Percentiles rank a stretch among this genome's conserved stretches.
These are phyloP conservation scores for Calamus simplicifolius DNA, from an alignment of 176 grass and related monocot species.

Conservation along the genomic window DNA sequence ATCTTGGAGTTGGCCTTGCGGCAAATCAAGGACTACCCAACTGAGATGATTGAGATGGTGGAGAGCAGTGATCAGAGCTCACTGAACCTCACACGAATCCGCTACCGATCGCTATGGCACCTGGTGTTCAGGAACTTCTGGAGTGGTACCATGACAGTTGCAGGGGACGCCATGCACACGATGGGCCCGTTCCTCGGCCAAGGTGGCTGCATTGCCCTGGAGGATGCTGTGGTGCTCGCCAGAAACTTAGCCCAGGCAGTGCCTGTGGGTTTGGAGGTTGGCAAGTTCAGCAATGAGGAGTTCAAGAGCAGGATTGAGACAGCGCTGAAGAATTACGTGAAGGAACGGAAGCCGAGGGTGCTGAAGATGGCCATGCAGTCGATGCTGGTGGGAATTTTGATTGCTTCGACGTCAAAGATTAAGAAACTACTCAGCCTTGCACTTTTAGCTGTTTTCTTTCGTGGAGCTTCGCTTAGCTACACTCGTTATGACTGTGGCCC, in stretches of 20 bases:
- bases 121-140: constrained; percentile 10
- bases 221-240: constrained; percentile 36
- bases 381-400: constrained; percentile 9
- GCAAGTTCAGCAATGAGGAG: not conserved
- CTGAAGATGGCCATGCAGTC: constrained; percentile 8
- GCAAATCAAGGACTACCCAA: constrained; percentile 14
- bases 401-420: constrained; percentile 7
- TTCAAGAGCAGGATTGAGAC: constrained; percentile 11
- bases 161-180: constrained; percentile 50
- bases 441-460: constrained; percentile 15
- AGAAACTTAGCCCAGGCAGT: constrained; percentile 17
- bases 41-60: constrained; percentile 25
- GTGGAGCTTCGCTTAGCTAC: constrained; percentile 16
- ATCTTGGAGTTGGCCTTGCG: constrained; percentile 6
- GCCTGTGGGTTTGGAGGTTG: not conserved
- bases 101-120: constrained; percentile 36
- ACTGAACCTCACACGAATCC: constrained; percentile 12
- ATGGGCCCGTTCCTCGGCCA: constrained; percentile 47
- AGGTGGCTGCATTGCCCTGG: constrained; percentile 28
- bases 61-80: constrained; percentile 10
- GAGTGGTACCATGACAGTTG: constrained; percentile 31
- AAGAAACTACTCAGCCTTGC: constrained; percentile 8
- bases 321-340: constrained; percentile 17
- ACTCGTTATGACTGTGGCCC: constrained; percentile 32
- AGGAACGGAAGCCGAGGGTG: constrained; percentile 31